Evolutionary conservation across 352 stramenopile species (phyloP).

Genomic region (Blastocystis sp.): DNA sequence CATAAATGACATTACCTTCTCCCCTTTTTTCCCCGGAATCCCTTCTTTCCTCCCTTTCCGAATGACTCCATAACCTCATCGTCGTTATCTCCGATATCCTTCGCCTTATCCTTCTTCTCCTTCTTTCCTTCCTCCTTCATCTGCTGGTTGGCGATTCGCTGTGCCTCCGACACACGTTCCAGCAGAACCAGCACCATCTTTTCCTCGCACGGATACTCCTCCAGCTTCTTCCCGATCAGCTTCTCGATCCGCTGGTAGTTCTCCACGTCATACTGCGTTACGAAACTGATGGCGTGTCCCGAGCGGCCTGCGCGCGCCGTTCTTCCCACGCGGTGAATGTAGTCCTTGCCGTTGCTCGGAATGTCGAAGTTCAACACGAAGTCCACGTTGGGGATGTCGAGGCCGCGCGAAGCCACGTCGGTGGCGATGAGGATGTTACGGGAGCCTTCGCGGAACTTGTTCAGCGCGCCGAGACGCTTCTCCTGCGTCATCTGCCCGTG

Average conservation of each 20-base stretch:
- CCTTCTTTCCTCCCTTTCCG: background rate
- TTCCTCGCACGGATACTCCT: slow-evolving; percentile 62
- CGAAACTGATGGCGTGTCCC: slow-evolving; percentile 85
- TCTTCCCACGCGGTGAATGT: slow-evolving; percentile 93
- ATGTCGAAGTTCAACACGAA: slow-evolving; percentile 98
- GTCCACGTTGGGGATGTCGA: slow-evolving; percentile 93
- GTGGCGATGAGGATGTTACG: slow-evolving; percentile 77
- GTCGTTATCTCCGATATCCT: slow-evolving; percentile 66
- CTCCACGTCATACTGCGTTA: slow-evolving; percentile 97
- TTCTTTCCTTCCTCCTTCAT: slow-evolving; percentile 69
- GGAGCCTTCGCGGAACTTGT: slow-evolving; percentile 87
- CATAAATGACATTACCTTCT: slow-evolving; percentile 38
- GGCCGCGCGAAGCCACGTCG: slow-evolving; percentile 75
- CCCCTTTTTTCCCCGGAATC: background rate
- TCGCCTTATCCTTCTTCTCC: slow-evolving; percentile 63
- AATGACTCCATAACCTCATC: slow-evolving; percentile 61
- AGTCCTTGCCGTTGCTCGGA: slow-evolving; percentile 91
- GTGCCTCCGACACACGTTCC: slow-evolving; percentile 89
- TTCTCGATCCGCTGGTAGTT: slow-evolving; percentile 90
- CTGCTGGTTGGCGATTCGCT: slow-evolving; percentile 80
- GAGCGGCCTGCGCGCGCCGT: slow-evolving; percentile 85
- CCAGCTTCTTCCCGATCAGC: slow-evolving; percentile 72
- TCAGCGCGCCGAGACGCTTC: slow-evolving; percentile 86
- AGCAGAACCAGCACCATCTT: slow-evolving; percentile 74
- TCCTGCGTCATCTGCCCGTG: slow-evolving; percentile 95